Conservation (phyloP, 2,329 filamentous ascomycete species). For the Nemania sp. region DNA sequence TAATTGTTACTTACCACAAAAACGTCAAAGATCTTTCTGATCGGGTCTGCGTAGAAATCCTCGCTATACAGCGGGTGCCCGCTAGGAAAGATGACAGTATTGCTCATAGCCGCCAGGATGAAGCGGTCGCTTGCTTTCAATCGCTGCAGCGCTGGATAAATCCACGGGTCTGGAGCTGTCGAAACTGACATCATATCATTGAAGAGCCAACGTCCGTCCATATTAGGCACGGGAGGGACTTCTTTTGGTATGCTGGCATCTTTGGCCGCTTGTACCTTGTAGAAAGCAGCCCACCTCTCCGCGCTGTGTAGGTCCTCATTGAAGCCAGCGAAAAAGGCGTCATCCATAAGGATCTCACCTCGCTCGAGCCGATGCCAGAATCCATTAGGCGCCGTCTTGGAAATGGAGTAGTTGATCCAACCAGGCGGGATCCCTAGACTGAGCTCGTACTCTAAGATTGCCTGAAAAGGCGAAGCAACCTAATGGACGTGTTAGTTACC, state of each 20-base stretch:
- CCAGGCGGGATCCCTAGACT: slow-evolving; percentile 76
- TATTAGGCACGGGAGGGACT: slow-evolving; percentile 66
- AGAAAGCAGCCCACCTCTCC: slow-evolving; percentile 70
- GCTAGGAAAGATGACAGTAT: slow-evolving; percentile 84
- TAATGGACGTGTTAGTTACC: slow-evolving; percentile 41
- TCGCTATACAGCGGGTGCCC: slow-evolving; percentile 68
- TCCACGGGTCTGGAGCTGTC: slow-evolving; percentile 75
- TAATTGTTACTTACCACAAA: slow-evolving; percentile 57
- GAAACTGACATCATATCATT: slow-evolving; percentile 86
- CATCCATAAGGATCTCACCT: slow-evolving; percentile 76
- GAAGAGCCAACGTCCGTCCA: slow-evolving; percentile 82
- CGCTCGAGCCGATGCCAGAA: slow-evolving; percentile 89
- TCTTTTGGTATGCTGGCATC: slow-evolving; percentile 44
- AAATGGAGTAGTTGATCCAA: slow-evolving; percentile 91
- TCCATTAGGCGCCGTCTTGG: slow-evolving; percentile 73
- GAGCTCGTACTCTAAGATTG: slow-evolving; percentile 88
- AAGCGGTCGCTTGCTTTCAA: slow-evolving; percentile 67
- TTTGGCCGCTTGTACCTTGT: slow-evolving; percentile 49
- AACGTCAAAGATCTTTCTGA: slow-evolving; percentile 76
- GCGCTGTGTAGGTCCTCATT: slow-evolving; percentile 70
- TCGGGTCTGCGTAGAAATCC: slow-evolving; percentile 56
- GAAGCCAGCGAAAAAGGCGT: slow-evolving; percentile 76
- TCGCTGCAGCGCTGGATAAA: slow-evolving; percentile 78
- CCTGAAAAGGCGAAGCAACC: slow-evolving; percentile 90
- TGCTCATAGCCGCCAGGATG: slow-evolving; percentile 81